Percentiles rank a stretch among this genome's conserved stretches.
Conservation (phyloP, 148 eudicot genomes). For the Cornus florida region DNA sequence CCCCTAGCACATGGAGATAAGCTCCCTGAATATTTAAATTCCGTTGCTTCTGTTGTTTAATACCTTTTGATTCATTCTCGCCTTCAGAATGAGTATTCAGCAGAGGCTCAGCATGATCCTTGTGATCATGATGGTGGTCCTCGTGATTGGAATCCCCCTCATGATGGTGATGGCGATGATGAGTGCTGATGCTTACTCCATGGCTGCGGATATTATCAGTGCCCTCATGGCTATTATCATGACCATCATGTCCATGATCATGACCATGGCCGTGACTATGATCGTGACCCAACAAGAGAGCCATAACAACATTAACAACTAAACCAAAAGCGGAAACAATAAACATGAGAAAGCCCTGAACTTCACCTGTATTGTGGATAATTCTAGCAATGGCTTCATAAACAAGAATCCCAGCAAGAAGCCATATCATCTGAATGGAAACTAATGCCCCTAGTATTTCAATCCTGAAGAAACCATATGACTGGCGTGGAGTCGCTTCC, state of each 20-base stretch:
- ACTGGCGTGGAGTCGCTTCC: conserved; percentile 90
- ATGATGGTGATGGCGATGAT: conserved; percentile 26
- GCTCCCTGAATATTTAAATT: conserved; percentile 81
- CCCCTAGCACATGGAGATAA: conserved; percentile 84
- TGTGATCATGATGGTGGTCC: conserved; percentile 29
- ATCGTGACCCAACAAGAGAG: conserved; percentile 75
- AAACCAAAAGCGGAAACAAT: conserved; percentile 76
- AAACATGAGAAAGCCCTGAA: conserved; percentile 85
- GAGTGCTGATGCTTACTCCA: conserved; percentile 42
- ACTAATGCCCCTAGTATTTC: conserved; percentile 86
- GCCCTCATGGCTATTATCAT: conserved; percentile 29
- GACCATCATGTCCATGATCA: conserved; percentile 39
- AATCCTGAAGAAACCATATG: conserved; percentile 83
- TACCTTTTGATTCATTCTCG: conserved; percentile 14
- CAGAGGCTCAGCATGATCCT: conserved; percentile 47
- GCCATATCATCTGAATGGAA: conserved; percentile 92
- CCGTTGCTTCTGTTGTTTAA: conserved; percentile 35
- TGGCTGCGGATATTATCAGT: conserved; percentile 28
- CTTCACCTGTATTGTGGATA: conserved; percentile 63
- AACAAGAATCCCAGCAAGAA: conserved; percentile 82
- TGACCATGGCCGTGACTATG: conserved; percentile 62
- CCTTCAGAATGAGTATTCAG: conserved; percentile 22
- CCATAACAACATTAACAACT: conserved; percentile 78
- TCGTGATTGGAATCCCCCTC: conserved; percentile 20
- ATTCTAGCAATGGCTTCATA: conserved; percentile 77